A percentile compares a stretch with the other conserved stretches of the same genome.
Conservation (phyloP, 108 stramenopile genomes). For the Cyclotella choctawhatcheeana region DNA sequence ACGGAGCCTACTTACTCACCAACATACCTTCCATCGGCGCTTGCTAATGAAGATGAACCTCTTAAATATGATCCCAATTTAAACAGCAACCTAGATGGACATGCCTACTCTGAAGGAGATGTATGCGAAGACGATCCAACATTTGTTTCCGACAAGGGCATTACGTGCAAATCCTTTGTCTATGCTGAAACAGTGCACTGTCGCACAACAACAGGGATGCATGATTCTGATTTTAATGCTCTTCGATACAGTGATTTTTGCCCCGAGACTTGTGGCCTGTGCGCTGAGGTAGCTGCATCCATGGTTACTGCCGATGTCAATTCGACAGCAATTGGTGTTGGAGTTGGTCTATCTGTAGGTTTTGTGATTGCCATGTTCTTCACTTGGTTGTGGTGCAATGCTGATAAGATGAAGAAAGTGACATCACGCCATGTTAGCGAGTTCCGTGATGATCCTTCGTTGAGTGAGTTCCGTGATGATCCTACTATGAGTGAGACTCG, state of each 20-base stretch:
- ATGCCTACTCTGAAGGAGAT: not conserved
- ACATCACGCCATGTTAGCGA: too few relatives aligned
- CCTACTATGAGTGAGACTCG: too few relatives aligned
- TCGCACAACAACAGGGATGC: not conserved
- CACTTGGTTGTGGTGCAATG: not conserved
- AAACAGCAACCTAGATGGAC: too few relatives aligned
- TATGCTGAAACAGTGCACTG: not conserved
- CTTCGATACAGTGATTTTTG: constrained; percentile 7
- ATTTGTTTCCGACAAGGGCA: constrained; percentile 7
- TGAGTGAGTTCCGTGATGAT: constrained; percentile 3
- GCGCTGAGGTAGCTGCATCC: not conserved
- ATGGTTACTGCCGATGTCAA: not conserved
- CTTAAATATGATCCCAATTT: too few relatives aligned
- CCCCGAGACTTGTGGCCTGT: constrained; percentile 2
- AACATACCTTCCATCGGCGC: too few relatives aligned
- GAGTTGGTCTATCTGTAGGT: not conserved
- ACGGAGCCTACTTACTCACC: too few relatives aligned
- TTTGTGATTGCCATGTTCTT: not conserved
- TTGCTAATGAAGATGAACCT: too few relatives aligned
- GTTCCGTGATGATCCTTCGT: not conserved
- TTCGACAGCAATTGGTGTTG: not conserved
- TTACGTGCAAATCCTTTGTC: not conserved
- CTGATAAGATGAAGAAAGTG: not conserved
- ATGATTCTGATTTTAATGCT: not conserved
- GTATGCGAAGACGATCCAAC: constrained; percentile 8